Base-by-base conservation (phyloP, 2,329 filamentous ascomycete species). In the Colletotrichum sp. region DNA sequence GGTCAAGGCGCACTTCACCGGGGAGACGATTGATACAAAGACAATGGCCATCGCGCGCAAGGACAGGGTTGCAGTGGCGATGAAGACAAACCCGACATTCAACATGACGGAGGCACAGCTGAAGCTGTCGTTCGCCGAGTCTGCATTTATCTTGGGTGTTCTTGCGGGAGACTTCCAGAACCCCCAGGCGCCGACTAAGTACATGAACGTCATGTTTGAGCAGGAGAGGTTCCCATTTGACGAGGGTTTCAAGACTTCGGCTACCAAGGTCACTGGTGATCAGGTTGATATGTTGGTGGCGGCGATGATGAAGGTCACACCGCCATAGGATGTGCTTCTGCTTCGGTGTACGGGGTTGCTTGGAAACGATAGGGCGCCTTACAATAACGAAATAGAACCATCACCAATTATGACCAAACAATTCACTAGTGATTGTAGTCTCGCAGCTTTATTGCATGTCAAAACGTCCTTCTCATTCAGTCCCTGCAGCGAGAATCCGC, bases 31-130 rank as follows among this genome's bases (percentile, higher is more conserved):
- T 3, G 65, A 68, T 28, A 58, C 28, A 0, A 58, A 68, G 32
- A 68, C 65, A 0, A 68, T 58, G 65, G 65, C 65, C 2, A 16
- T 36, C 10, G 65, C 65, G 3, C 87, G 88, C 21, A 78, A 81
- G 3, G 89, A 91, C 71, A 86, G 66, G 4, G 16, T 69, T 24
- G 28, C 26, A 7, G 66, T 48, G 14, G 55, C 66, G 9, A 61
- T 43, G 66, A n/a, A 24, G 21, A 30, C 32, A 0, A 69, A 69
- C 34, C 66, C 66, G 3, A 28, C 6, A 4, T 69, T 69, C 32
- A 38, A 61, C 16, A 30, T 69, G 55, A 61, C 66, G 21, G 21
- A 21, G 4, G 26, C 21, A 0, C 66, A 69, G 34, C 18, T 69
- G 4, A 21, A 24, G 21, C 14, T 32, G 14, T 43, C 66, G 3